Percentiles rank a stretch among this genome's conserved stretches.
Conservation (phyloP, 805 yeast genomes). For the Wickerhamomyces hampshirensis region DNA sequence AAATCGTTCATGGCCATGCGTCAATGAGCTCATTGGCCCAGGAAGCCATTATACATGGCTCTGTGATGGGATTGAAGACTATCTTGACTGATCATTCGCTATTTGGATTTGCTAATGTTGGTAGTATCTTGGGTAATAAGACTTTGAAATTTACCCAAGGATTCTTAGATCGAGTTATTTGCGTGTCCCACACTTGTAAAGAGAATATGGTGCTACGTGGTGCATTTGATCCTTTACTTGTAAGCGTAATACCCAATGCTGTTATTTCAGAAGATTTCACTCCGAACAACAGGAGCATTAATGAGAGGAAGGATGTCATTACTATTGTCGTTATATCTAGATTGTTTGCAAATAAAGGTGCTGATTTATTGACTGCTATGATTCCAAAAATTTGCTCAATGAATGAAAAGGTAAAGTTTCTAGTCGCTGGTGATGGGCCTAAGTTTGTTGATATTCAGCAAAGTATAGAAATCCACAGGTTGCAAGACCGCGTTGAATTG, state of each 20-base stretch:
- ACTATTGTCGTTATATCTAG: constrained; percentile 90
- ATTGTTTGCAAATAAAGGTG: constrained; percentile 93
- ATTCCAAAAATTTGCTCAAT: constrained; percentile 76
- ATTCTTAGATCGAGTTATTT: constrained; percentile 89
- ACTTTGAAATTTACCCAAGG: constrained; percentile 75
- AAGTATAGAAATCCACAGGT: constrained; percentile 79
- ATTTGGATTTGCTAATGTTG: constrained; percentile 87
- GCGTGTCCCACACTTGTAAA: constrained; percentile 94
- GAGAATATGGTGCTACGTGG: constrained; percentile 93
- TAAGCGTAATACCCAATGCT: constrained; percentile 95
- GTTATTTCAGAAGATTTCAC: constrained; percentile 76
- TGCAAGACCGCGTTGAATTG: constrained; percentile 83
- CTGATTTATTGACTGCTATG: constrained; percentile 77
- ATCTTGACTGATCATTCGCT: constrained; percentile 95
- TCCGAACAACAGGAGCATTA: constrained; percentile 20
- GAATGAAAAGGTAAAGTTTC: constrained; percentile 62
- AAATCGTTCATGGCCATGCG: constrained; percentile 94
- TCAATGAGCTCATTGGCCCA: constrained; percentile 81
- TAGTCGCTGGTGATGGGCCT: constrained; percentile 97
- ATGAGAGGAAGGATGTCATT: constrained; percentile 37
- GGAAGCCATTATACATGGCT: constrained; percentile 87
- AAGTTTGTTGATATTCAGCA: constrained; percentile 90
- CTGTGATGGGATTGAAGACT: constrained; percentile 87
- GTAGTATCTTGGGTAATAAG: constrained; percentile 82
- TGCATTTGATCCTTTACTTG: constrained; percentile 66